These are phyloP conservation scores for Lasiodiplodia sp. DNA, from an alignment of 2,329 filamentous ascomycete species.

Conservation along the genomic window DNA sequence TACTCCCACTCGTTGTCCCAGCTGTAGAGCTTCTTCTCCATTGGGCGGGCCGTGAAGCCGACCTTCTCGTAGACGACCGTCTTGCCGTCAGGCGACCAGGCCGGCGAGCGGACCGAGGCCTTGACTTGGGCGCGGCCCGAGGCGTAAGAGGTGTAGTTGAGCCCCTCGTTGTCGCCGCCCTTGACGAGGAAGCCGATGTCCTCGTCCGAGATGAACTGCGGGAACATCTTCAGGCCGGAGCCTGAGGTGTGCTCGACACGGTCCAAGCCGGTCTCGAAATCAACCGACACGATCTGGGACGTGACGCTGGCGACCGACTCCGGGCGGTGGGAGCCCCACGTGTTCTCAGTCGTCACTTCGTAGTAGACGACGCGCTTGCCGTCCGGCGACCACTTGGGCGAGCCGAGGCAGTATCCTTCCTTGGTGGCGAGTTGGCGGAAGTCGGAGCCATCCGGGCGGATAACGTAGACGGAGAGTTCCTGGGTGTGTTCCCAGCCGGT, in stretches of 20 bases:
- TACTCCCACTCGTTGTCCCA: conserved; percentile 53
- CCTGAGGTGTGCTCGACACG: conserved; percentile 40
- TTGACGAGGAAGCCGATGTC: conserved; percentile 41
- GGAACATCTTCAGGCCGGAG: conserved; percentile 42
- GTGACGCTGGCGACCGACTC: conserved; percentile 36
- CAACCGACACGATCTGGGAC: conserved; percentile 47
- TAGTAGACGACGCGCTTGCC: conserved; percentile 40
- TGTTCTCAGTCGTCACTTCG: conserved; percentile 49
- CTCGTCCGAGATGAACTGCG: conserved; percentile 33
- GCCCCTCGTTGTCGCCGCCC: conserved; percentile 37
- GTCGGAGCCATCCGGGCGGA: conserved; percentile 47
- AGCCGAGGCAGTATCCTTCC: conserved; percentile 46
- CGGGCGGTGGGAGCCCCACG: conserved; percentile 47
- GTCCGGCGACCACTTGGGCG: conserved; percentile 44
- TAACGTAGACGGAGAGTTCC: conserved; percentile 50
- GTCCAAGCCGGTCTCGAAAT: conserved; percentile 50
- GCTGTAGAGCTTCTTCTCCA: conserved; percentile 49
- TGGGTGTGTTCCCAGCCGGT: conserved; percentile 54
- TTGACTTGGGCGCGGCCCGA: conserved; percentile 23
- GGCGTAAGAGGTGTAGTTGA: conserved; percentile 38
- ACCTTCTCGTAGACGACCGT: conserved; percentile 36
- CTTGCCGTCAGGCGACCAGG: conserved; percentile 49
- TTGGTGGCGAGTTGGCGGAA: conserved; percentile 47
- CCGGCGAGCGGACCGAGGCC: conserved; percentile 32
- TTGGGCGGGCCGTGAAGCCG: conserved; percentile 42